A percentile compares a stretch with the other conserved stretches of the same genome.
phyloP scores from a whole-genome alignment of 2,329 filamentous ascomycete species.

The Conoideocrella luteorostrata region DNA sequence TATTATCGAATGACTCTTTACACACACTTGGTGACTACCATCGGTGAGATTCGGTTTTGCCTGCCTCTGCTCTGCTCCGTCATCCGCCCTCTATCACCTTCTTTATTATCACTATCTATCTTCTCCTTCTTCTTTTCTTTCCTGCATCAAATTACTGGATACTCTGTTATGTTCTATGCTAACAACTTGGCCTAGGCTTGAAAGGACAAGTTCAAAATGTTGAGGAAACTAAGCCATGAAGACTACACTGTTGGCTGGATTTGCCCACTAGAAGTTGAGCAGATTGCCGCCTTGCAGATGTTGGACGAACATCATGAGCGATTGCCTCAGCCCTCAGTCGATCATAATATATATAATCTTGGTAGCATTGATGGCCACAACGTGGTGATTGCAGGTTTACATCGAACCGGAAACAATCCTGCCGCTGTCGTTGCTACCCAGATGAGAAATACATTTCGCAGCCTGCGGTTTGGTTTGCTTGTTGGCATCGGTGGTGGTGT shows the following conservation, averaged over 20 bases:
- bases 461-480: slow-evolving; percentile 15
- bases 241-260: slow-evolving; percentile 24
- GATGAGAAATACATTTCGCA: slow-evolving; percentile 27
- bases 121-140: no score
- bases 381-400: slow-evolving; percentile 25
- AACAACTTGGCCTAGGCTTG: no score
- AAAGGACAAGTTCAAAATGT: no score
- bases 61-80: no score
- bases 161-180: no score
- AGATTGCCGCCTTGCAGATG: slow-evolving; percentile 18
- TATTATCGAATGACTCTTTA: no score
- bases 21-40: no score
- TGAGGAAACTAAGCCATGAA: slow-evolving; percentile 1
- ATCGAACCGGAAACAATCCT: slow-evolving; percentile 21
- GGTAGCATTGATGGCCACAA: slow-evolving; percentile 24
- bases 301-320: slow-evolving; percentile 17
- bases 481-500: slow-evolving; percentile 19
- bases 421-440: slow-evolving; percentile 25
- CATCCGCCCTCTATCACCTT: no score
- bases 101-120: no score
- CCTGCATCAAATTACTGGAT: no score
- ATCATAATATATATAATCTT: slow-evolving; percentile 20
- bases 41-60: no score
- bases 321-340: slow-evolving; percentile 6
- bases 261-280: slow-evolving; percentile 20